Base-by-base conservation (phyloP, 225 moss, liverwort and hornwort species). In the Sphagnum tenellum region DNA sequence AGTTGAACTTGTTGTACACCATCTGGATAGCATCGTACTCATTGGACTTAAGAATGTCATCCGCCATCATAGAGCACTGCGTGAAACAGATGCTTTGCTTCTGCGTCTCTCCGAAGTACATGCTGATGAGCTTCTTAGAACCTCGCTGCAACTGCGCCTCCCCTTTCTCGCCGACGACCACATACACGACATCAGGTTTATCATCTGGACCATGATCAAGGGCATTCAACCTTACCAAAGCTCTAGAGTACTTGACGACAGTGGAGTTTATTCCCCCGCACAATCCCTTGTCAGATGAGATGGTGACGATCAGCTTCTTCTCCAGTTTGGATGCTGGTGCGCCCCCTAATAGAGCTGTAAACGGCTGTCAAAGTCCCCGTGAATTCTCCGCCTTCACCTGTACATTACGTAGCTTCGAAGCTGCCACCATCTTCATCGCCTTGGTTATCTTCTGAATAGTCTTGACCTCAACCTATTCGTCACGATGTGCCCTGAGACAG, bases 381-480 rank as follows among this genome's bases (percentile, higher is more conserved):
- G 96, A 96, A 69, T 88, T 90, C 78, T 96, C 96, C 66, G 92
- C 83, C 67, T 67, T 90, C 62, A 84, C 80, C 80, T 96, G 96
- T 44, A 92, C 79, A 51, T 82, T 87, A 64, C 96, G 75, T 60
- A 96, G 82, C 78, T 96, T 96, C 12, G 96, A 96, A 46, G 96
- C 96, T 57, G 96, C 96, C 65, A 96, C 96, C 96, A 96, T 96
- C 92, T 96, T 96, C 92, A 96, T 96, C 4, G 96, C 96, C 86
- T 92, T 78, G 12, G 96, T 96, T 62, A 96, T 92, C 76, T 92
- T 96, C 77, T 92, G 96, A 78, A 98, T 92, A 76, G 88, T 93
- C 80, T 90, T 98, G 83, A 85, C 54, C 86, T 92, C 96, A 98
- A 92, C 69, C 96, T 85, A 68, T 89, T 98, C 13, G 92, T 78